These are phyloP conservation scores for Fusarium lyarnte DNA, from an alignment of 2,329 filamentous ascomycete genomes.

Conservation along the genomic window DNA sequence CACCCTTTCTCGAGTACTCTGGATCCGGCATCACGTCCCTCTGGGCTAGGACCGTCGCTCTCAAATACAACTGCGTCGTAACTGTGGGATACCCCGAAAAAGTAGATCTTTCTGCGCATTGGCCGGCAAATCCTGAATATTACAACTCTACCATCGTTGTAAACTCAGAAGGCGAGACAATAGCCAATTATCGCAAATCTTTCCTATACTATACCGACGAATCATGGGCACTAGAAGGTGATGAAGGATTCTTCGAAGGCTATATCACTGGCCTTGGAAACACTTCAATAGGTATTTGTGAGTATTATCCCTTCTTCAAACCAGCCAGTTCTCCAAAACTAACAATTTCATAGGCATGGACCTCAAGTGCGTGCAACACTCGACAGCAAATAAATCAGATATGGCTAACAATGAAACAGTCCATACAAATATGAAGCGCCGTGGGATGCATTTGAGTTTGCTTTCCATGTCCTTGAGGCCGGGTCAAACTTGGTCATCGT, in stretches of 20 bases:
- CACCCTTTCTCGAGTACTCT: constrained; percentile 73
- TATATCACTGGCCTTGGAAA: constrained; percentile 59
- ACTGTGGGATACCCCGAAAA: constrained; percentile 80
- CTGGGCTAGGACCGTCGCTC: constrained; percentile 75
- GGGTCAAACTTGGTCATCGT: constrained; percentile 72
- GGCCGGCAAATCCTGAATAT: constrained; percentile 63
- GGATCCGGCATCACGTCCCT: constrained; percentile 72
- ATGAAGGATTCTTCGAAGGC: constrained; percentile 59
- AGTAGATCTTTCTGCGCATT: constrained; percentile 60
- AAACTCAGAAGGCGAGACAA: constrained; percentile 66
- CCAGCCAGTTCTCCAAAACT: not conserved
- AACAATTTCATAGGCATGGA: constrained; percentile 55
- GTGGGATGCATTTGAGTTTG: constrained; percentile 55
- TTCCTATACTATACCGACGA: constrained; percentile 70
- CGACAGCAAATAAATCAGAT: not conserved
- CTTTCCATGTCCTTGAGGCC: constrained; percentile 65
- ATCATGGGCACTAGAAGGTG: constrained; percentile 67
- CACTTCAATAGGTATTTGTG: constrained; percentile 67
- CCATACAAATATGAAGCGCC: constrained; percentile 53
- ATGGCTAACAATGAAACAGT: constrained; percentile 32
- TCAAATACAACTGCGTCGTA: constrained; percentile 73
- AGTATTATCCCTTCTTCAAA: not conserved
- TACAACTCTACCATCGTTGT: constrained; percentile 66
- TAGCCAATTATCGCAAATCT: constrained; percentile 69
- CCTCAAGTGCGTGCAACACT: constrained; percentile 60